Conservation (phyloP, 768 basidiomycete genomes). For the Mycena capillaripes region DNA sequence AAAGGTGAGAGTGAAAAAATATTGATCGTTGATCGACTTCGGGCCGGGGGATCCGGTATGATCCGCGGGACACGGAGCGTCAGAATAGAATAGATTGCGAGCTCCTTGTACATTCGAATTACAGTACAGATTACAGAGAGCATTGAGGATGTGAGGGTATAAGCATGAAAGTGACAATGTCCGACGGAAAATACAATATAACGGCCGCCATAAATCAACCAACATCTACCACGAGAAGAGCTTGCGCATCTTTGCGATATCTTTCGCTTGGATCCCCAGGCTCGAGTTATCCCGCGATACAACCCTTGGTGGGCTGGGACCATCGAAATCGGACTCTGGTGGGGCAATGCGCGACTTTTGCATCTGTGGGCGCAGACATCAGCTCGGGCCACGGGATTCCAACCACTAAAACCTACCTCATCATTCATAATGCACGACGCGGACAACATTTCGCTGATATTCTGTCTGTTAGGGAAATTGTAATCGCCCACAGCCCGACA, state of each 20-base stretch:
- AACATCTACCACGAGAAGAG: constrained; percentile 59
- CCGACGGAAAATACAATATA: constrained; percentile 28
- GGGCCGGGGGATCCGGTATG: not conserved
- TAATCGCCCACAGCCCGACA: constrained; percentile 75
- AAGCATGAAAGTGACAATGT: constrained; percentile 29
- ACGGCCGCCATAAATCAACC: constrained; percentile 23
- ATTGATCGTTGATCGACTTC: not conserved
- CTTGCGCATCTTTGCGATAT: constrained; percentile 63
- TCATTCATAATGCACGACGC: constrained; percentile 75
- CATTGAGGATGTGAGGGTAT: constrained; percentile 31
- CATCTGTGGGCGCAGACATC: constrained; percentile 59
- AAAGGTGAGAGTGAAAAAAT: not conserved
- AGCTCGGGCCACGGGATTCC: constrained; percentile 13
- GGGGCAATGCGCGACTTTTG: constrained; percentile 75
- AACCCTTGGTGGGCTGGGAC: constrained; percentile 40
- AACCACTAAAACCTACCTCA: constrained; percentile 63
- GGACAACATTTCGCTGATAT: constrained; percentile 69
- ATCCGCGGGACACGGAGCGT: not conserved
- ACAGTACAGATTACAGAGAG: constrained; percentile 27
- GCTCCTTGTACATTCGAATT: constrained; percentile 24
- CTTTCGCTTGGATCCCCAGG: constrained; percentile 47
- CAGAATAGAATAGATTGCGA: not conserved
- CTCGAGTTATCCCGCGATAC: constrained; percentile 34
- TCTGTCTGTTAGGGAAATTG: constrained; percentile 68
- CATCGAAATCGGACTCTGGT: constrained; percentile 61